Conservation (phyloP, 2,329 filamentous ascomycete species). For the Botrytis elliptica region DNA sequence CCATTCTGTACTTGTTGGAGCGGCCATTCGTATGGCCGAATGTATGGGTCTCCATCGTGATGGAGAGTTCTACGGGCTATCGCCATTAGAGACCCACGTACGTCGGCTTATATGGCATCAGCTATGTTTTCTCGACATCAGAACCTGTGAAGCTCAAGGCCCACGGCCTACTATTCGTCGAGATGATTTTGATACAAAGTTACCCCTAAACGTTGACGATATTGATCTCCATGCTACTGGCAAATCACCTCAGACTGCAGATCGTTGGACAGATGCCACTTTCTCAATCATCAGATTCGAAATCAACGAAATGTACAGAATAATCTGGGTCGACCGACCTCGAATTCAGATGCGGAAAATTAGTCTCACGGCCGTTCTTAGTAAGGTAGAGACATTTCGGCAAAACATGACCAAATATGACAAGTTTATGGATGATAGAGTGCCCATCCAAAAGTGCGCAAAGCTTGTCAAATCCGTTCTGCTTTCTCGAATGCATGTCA, state of each 20-base stretch:
- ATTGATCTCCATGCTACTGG: slow-evolving; percentile 52
- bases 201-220: slow-evolving; percentile 71
- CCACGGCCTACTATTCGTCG: slow-evolving; percentile 68
- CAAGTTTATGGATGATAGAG: slow-evolving; percentile 56
- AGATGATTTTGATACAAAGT: slow-evolving; percentile 72
- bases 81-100: slow-evolving; percentile 67
- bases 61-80: slow-evolving; percentile 59
- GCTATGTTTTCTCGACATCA: slow-evolving; percentile 72
- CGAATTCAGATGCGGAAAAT: slow-evolving; percentile 61
- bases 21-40: slow-evolving; percentile 71
- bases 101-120: slow-evolving; percentile 75
- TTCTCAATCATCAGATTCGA: slow-evolving; percentile 69
- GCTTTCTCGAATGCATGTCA: slow-evolving; percentile 61
- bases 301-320: slow-evolving; percentile 69
- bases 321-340: slow-evolving; percentile 67
- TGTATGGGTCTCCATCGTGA: slow-evolving; percentile 77
- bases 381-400: slow-evolving; percentile 68
- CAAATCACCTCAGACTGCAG: slow-evolving; percentile 42
- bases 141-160: slow-evolving; percentile 72
- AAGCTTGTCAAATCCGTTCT: slow-evolving; percentile 64
- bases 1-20: slow-evolving; percentile 70
- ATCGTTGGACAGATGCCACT: slow-evolving; percentile 66
- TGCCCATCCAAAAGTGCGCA: slow-evolving; percentile 62
- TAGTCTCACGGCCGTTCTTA: slow-evolving; percentile 61
- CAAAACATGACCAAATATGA: slow-evolving; percentile 65